Evolutionary conservation across 345 rosid genomes (phyloP), one percentile per base, ranked within the genome.

Genomic region (Hibiscus syriacus): DNA sequence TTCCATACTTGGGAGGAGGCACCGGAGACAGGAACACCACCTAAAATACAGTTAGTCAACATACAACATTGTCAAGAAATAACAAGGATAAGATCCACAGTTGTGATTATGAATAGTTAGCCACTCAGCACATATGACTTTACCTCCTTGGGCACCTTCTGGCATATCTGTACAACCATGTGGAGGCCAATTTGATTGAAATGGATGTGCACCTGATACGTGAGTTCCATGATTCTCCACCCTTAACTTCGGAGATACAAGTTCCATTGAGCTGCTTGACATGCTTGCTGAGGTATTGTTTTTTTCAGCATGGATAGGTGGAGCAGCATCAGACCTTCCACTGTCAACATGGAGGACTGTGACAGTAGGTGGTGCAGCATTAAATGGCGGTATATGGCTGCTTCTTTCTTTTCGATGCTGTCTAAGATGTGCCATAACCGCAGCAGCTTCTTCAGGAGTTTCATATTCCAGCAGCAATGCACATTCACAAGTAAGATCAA

Each of bases 391-490:
- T 39, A 73, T 16, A 68, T 74, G 72, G 72, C 83, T 86, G 29
- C 81, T 78, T 79, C 80, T 81, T 73, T 81, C 90, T 79, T 76
- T 84, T 26, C 95, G 91, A 45, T 72, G 79, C 69, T 79, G 86
- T 71, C 99, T 85, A 74, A 94, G 91, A 81, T 89, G 96, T 50
- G 81, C 80, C 95, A 91, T 87, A 50, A 88, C 96, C 65, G 85
- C 71, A 69, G 86, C 80, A 77, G 97, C 96, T 75, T 91, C 97
- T 77, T 94, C 97, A 34, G 99, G 92, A 69, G 89, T 81, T 71
- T 85, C 89, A 83, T 85, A 94, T 85, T 91, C 99, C 96, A 94
- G 79, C 49, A 94, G 67, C 71, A 94, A 74, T 60, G 96, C 96
- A 67, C 89, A 81, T 78, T 91, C 99, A 76, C 74, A 85, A 80